Percentiles rank a stretch among this genome's conserved stretches.
Evolutionary conservation across 2,329 filamentous ascomycete genomes (phyloP).

Genomic region (Penicillium freii): DNA sequence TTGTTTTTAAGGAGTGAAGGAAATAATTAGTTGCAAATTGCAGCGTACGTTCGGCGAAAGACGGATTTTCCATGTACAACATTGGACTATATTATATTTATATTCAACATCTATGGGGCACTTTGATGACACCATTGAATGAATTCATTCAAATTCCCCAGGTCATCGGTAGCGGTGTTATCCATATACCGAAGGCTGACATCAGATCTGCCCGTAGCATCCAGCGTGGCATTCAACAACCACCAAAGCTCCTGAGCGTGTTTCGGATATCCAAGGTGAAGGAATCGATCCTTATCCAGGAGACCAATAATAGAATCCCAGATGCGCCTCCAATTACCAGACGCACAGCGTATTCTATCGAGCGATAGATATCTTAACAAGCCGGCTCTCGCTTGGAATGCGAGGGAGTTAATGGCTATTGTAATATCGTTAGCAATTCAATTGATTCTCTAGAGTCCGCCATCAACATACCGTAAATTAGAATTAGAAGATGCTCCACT

Average conservation of each 20-base stretch:
- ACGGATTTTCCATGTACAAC: not conserved
- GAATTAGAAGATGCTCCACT: slow-evolving; percentile 30
- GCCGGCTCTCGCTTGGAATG: slow-evolving; percentile 29
- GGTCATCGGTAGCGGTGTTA: slow-evolving; percentile 29
- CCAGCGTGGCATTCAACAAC: slow-evolving; percentile 29
- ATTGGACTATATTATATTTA: slow-evolving; percentile 3
- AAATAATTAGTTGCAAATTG: not conserved
- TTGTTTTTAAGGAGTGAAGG: no score
- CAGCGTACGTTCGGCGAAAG: no score
- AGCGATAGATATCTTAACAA: slow-evolving; percentile 27
- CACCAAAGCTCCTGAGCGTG: slow-evolving; percentile 35
- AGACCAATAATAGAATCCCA: slow-evolving; percentile 24
- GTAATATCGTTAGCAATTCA: not conserved
- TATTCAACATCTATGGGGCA: not conserved
- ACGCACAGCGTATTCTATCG: slow-evolving; percentile 27
- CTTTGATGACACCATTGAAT: slow-evolving; percentile 25
- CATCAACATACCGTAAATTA: slow-evolving; percentile 30
- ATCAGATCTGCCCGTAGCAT: slow-evolving; percentile 16
- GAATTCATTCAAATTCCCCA: slow-evolving; percentile 33
- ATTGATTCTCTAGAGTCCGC: not conserved
- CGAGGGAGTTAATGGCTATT: slow-evolving; percentile 32
- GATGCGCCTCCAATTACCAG: slow-evolving; percentile 30
- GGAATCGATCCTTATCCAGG: slow-evolving; percentile 21
- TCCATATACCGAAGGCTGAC: slow-evolving; percentile 27
- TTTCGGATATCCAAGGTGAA: slow-evolving; percentile 33